Base-by-base conservation (phyloP, 2,329 filamentous ascomycete species). In the Neofusicoccum laricinum region DNA sequence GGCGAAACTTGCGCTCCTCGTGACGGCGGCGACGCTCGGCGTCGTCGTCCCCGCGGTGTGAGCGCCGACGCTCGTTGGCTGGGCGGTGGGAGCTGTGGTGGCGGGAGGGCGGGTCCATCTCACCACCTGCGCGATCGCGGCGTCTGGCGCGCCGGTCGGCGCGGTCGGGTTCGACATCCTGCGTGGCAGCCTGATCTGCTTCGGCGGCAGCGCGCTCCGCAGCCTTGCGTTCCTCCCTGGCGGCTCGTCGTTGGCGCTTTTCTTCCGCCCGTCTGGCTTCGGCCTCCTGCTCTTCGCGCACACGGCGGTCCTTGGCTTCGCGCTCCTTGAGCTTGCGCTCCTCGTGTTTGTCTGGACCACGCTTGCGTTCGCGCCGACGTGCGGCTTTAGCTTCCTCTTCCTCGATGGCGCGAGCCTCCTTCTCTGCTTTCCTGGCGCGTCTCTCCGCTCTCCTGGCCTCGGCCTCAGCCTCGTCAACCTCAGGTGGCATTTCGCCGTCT, bases 1-100 rank as follows among this genome's bases (percentile, higher is more conserved):
- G 77, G 49, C 77, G 73, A 63, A 76, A 67, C 34, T 46, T 46
- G 40, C 79, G 78, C 55, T 81, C 79, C 67, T 81, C 79, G 64
- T 78, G 79, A 51, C 79, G 76, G 45, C 75, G 69, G 45, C 71
- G 75, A 25, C 75, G 74, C 55, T 75, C 75, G 12, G 73, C 71
- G 17, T 76, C 75, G 40, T 76, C 75, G 8, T 76, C 74, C 5
- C 14, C 21, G 17, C 74, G 67, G 59, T 77, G 73, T 8, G 73
- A 75, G 41, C 72, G 69, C 61, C 74, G 75, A 10, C 75, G 73
- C 41, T 77, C 74, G 41, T 66, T 70, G 45, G 70, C 67, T 7
- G 75, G 75, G 21, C 75, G 75, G 6, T 71, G 68, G 7, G 63
- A 61, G 61, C 50, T 61, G 19, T 46, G 45, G 3, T 62, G 65